Base-by-base conservation (phyloP, 768 basidiomycete genomes). In the Boletus sp. region DNA sequence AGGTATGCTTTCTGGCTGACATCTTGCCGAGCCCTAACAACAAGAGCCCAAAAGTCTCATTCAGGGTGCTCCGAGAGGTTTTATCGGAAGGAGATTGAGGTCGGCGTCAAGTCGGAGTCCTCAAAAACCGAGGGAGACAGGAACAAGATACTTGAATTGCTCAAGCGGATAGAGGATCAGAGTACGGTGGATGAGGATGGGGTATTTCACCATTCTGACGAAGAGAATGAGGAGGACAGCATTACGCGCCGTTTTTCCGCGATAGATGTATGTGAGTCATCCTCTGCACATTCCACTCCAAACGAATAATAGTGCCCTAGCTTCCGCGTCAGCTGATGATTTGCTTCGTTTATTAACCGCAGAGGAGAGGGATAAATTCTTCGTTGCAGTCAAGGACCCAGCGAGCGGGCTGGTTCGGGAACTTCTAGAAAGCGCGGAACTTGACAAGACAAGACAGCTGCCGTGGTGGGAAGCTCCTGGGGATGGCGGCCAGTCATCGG, bases 41-140 rank as follows among this genome's bases (percentile, higher is more conserved):
- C 28, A 39, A 10, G 9, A 10, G n/a, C 50, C 12, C 11, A 15
- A 39, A 56, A 70, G 90, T 66, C 74, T 47, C 92, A 94, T 70
- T 75, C 78, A 3, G 79, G 82, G 68, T 94, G 92, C 74, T 92
- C 91, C 28, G 92, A 94, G 69, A 73, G 77, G 0, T 94, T 94
- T 69, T 93, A 92, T 71, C 83, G 84, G 61, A 85, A 84, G 50
- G 87, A 91, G 65, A 71, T 94, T 4, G 84, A 89, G 60, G 70
- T 71, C 2, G 83, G 87, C 46, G 86, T 91, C 52, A 78, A 77
- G 40, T 67, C 79, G 0, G 78, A 76, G 35, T 78, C 86, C 4
- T 80, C 83, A 5, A 84, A 80, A 64, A 76, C 80, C 3, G 70
- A 75, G 0, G 74, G 82, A 56, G 90, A 94, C 65, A 77, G 83